Percentiles rank a stretch among this genome's conserved stretches.
These are phyloP conservation scores for Chlorella sp. DNA, from an alignment of 139 green algal species.

Conservation along the genomic window DNA sequence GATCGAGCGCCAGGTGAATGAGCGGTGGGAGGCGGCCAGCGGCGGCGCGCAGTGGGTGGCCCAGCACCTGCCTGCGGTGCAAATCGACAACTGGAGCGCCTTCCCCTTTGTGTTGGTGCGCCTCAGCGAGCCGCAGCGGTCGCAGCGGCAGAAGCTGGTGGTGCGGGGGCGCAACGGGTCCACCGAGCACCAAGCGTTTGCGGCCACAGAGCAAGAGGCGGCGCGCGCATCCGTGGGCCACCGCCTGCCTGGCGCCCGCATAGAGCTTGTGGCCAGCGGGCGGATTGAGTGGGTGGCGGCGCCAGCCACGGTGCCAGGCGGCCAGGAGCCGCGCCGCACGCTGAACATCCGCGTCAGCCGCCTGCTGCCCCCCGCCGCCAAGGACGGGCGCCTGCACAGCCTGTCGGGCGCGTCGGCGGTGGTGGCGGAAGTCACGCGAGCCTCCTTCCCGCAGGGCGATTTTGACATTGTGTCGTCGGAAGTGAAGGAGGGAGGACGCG, in stretches of 20 bases:
- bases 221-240: slow-evolving; percentile 6
- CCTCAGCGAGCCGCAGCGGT: slow-evolving; percentile 48
- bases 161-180: slow-evolving; percentile 70
- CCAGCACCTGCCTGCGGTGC: slow-evolving; percentile 56
- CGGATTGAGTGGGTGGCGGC: slow-evolving; percentile 67
- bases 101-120: slow-evolving; percentile 69
- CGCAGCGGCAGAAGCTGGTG: slow-evolving; percentile 66
- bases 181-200: slow-evolving; percentile 57
- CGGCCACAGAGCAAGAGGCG: slow-evolving; percentile 35
- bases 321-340: slow-evolving; percentile 34
- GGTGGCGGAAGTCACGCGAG: slow-evolving; percentile 12
- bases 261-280: slow-evolving; percentile 69
- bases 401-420: not conserved
- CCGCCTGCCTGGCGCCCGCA: slow-evolving; percentile 42
- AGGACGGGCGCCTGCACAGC: slow-evolving; percentile 25
- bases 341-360: slow-evolving; percentile 26
- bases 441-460: not conserved
- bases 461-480: slow-evolving; percentile 19
- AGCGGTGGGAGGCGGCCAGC: slow-evolving; percentile 21
- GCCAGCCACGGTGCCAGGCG: not conserved
- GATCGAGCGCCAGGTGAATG: slow-evolving; percentile 47
- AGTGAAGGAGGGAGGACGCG: not conserved
- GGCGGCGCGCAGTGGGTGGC: slow-evolving; percentile 37
- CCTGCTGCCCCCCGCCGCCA: slow-evolving; percentile 13
- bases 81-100: slow-evolving; percentile 71